phyloP scores from a whole-genome alignment of 169 alveolate species.

The Blepharisma undulans region DNA sequence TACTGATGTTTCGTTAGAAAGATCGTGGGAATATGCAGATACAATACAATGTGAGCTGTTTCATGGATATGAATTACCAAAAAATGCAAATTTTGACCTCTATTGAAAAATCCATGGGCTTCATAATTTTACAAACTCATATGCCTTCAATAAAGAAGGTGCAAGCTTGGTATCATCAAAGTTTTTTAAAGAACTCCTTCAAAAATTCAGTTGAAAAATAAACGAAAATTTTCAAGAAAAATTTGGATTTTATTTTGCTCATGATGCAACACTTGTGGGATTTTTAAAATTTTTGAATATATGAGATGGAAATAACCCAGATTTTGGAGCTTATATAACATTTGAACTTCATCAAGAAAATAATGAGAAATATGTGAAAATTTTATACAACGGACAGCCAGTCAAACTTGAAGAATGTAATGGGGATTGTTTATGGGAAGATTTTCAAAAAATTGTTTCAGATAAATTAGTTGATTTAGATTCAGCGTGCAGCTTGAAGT shows the following conservation, averaged over 20 bases:
- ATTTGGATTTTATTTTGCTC: constrained; percentile 4
- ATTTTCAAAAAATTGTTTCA: background rate
- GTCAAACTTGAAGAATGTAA: background rate
- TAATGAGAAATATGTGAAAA: background rate
- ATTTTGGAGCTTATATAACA: constrained; percentile 23
- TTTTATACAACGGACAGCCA: background rate
- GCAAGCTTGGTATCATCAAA: background rate
- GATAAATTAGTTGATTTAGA: background rate
- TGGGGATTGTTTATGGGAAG: background rate
- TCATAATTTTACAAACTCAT: background rate
- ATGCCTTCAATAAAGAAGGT: background rate
- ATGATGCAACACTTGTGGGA: constrained; percentile 8
- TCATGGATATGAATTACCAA: background rate
- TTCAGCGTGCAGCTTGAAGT: background rate
- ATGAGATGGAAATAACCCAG: background rate
- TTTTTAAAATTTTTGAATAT: background rate
- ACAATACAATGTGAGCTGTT: background rate
- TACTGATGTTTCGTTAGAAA: background rate
- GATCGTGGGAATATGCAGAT: background rate
- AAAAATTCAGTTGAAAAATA: background rate
- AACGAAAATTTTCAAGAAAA: background rate
- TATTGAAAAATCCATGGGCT: background rate
- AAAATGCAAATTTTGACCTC: background rate
- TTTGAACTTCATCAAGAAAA: constrained; percentile 40
- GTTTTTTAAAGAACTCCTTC: background rate